phyloP scores from a whole-genome alignment of 495 filamentous ascomycete species.

The Cladorrhinum samala region DNA sequence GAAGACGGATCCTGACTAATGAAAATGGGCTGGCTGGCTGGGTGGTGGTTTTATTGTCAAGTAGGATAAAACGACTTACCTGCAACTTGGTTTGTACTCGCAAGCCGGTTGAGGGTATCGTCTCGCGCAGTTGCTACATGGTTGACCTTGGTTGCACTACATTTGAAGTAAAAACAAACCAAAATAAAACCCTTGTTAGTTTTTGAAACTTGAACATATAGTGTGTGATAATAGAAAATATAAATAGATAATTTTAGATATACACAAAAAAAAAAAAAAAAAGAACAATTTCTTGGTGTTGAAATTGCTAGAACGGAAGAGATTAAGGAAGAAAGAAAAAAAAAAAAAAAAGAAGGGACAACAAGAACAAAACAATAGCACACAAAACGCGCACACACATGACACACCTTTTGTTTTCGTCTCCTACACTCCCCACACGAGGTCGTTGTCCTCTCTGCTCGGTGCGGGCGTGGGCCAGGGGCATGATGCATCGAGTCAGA shows the following conservation, averaged over 20 bases:
- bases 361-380: too few species aligned
- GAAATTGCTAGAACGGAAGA: neutral
- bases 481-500: slow-evolving; percentile 28
- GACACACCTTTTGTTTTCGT: slow-evolving; percentile 35
- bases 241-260: too few species aligned
- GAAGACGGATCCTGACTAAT: too few species aligned
- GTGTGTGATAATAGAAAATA: too few species aligned
- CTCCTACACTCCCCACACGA: slow-evolving; percentile 35
- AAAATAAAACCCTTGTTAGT: too few species aligned
- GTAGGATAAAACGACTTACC: slow-evolving; percentile 17
- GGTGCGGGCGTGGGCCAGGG: slow-evolving; percentile 19
- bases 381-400: too few species aligned
- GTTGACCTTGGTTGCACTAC: slow-evolving; percentile 36
- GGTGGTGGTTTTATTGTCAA: too few species aligned
- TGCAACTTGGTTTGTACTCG: slow-evolving; percentile 30
- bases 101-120: slow-evolving; percentile 34
- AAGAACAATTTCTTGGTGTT: neutral
- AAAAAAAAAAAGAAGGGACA: neutral
- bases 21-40: too few species aligned
- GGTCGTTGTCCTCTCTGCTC: slow-evolving; percentile 33
- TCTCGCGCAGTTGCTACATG: slow-evolving; percentile 35
- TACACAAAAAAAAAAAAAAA: too few species aligned
- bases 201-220: too few species aligned
- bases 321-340: neutral
- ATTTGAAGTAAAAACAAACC: neutral